These are phyloP conservation scores for Heterococcus sp. DNA, from an alignment of 108 stramenopile species.

Conservation along the genomic window DNA sequence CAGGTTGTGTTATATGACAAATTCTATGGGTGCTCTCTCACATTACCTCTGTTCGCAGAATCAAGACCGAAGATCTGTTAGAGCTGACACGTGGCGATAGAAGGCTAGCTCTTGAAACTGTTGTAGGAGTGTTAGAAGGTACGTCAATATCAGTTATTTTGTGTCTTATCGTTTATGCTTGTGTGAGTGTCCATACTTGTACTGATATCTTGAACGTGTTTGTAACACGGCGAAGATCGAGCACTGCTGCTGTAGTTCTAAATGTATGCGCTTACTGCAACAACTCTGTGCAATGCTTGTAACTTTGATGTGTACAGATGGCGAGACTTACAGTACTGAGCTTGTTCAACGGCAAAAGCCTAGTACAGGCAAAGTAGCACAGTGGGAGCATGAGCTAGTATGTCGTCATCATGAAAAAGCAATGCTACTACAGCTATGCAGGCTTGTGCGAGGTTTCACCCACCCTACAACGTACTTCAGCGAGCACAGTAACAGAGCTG, in stretches of 20 bases:
- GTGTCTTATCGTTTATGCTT: too few species aligned
- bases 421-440: slow-evolving; percentile 58
- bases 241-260: too few species aligned
- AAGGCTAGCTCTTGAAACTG: slow-evolving; percentile 49
- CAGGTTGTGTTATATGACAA: too few species aligned
- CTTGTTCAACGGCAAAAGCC: slow-evolving; percentile 57
- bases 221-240: too few species aligned
- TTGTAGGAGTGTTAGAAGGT: slow-evolving; percentile 4
- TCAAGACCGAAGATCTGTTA: slow-evolving; percentile 62
- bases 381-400: slow-evolving; percentile 64
- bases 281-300: too few species aligned
- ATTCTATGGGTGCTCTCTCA: too few species aligned
- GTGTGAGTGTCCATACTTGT: too few species aligned
- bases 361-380: slow-evolving; percentile 42
- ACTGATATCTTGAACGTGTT: too few species aligned
- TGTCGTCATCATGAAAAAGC: slow-evolving; percentile 59
- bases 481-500: too few species aligned
- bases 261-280: too few species aligned
- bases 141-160: too few species aligned
- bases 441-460: slow-evolving; percentile 60
- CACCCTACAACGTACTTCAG: slow-evolving; percentile 60
- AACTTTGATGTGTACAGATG: too few species aligned
- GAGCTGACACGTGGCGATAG: slow-evolving; percentile 56
- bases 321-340: slow-evolving; percentile 61
- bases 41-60: slow-evolving; percentile 12